Evolutionary conservation across 495 filamentous ascomycete species (phyloP), one percentile per base, ranked within the genome.

Genomic region (Talaromyces stipitatus): DNA sequence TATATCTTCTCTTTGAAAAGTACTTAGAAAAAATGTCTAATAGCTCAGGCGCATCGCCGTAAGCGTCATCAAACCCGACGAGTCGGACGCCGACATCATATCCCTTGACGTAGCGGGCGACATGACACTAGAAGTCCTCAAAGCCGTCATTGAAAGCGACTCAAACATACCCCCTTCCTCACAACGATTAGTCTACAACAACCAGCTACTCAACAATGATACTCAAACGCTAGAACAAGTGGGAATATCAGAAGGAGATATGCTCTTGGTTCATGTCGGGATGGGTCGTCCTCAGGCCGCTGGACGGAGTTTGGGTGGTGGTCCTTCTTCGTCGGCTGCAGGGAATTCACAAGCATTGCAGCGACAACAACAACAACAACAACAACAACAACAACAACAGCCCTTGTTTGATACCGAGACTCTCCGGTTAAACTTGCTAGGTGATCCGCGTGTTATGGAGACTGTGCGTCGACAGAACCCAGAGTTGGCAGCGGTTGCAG

Each of bases 201-300:
- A 91, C 57, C 82, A 84, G 45, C 82, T 94, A 22, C 84, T 98
- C 50, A 75, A 70, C 46, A 85, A 90, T 68, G 85, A 92, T 60
- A 69, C 79, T 24, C 87, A 88, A 68, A 95, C 90, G 5, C 79
- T 98, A 50, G 79, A 87, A 55, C 81, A 94, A 60, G 82, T 89
- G n/a, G 80, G 86, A 9, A 88, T 98, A 61, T 82, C 76, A 26
- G 89, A 96, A 71, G 91, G 91, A 52, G 95, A 97, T 60, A 92
- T 98, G 90, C 77, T 98, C 33, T 90, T 87, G 11, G 78, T 96
- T 52, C 87, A 92, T 66, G 84, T 92, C 58, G 78, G 79, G 50
- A 54, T 71, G 36, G 62, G 61, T 22, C 51, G 54, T 8, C 61
- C 63, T n/a, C 62, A 59, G 16, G 32, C 61, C 29, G 20, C 51